phyloP scores from a whole-genome alignment of 768 basidiomycete species.

The Gelatoporia subvermispora region DNA sequence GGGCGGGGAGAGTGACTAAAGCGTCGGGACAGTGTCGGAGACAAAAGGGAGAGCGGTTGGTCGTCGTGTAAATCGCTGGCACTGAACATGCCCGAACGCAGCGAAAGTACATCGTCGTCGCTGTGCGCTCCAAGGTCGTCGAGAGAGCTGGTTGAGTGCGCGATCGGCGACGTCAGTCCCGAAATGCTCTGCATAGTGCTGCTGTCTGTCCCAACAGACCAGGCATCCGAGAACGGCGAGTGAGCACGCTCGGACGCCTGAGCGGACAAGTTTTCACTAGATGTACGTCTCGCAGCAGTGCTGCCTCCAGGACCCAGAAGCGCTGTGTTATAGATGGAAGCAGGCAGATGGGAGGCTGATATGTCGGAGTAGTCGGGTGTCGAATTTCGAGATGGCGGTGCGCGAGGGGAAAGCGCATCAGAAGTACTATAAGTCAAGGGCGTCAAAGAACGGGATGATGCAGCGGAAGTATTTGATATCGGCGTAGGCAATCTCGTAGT shows the following conservation, averaged over 20 bases:
- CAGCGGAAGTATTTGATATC: conserved; percentile 7
- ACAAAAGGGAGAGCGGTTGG: too few relatives aligned
- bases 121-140: conserved; percentile 13
- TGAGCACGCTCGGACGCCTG: conserved; percentile 6
- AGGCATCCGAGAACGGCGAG: conserved; percentile 19
- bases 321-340: conserved; percentile 16
- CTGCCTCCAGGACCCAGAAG: conserved; percentile 6
- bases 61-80: background rate
- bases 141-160: conserved; percentile 14
- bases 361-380: conserved; percentile 5
- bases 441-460: conserved; percentile 9
- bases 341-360: conserved; percentile 2
- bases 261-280: background rate
- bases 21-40: too few relatives aligned
- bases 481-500: conserved; percentile 11
- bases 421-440: conserved; percentile 8
- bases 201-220: conserved; percentile 11
- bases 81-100: conserved; percentile 24
- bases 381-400: conserved; percentile 1
- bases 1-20: too few relatives aligned
- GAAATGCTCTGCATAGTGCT: conserved; percentile 3
- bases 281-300: background rate
- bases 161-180: conserved; percentile 8
- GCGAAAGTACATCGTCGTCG: conserved; percentile 19
- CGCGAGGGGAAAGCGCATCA: too few relatives aligned